Evolutionary conservation across 139 green algal genomes (phyloP).

Genomic region (Micractinium sp.): DNA sequence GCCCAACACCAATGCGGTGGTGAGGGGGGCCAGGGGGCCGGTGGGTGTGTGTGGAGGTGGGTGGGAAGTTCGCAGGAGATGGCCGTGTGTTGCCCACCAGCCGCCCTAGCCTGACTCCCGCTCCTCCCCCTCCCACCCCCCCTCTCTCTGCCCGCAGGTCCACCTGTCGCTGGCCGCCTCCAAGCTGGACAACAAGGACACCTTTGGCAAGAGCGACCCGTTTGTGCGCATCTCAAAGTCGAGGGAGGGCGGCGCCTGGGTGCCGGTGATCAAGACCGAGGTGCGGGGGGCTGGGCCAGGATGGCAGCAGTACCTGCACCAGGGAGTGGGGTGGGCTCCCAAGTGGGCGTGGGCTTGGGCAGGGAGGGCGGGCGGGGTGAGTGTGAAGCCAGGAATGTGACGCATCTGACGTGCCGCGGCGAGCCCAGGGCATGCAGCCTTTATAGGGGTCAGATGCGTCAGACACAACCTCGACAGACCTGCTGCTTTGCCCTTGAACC

Average conservation of each 20-base stretch:
- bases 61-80: background rate
- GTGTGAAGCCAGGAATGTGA: too few relatives aligned
- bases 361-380: too few relatives aligned
- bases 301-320: background rate
- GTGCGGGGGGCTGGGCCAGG: background rate
- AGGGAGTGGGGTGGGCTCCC: background rate
- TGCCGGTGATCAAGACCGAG: conserved; percentile 48
- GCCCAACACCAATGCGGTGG: conserved; percentile 28
- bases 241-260: conserved; percentile 39
- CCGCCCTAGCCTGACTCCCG: background rate
- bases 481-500: too few relatives aligned
- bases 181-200: conserved; percentile 44
- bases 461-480: too few relatives aligned
- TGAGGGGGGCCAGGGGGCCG: background rate
- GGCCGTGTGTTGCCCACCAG: background rate
- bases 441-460: too few relatives aligned
- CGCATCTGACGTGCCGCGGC: too few relatives aligned
- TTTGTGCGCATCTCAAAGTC: conserved; percentile 33
- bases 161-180: conserved; percentile 8
- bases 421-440: too few relatives aligned
- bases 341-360: background rate
- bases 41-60: too few relatives aligned
- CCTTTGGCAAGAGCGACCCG: conserved; percentile 18
- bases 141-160: background rate
- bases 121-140: background rate